Percentiles rank a stretch among this genome's conserved stretches.
Conservation (phyloP, 768 basidiomycete genomes). For the Podaxis pistillaris region DNA sequence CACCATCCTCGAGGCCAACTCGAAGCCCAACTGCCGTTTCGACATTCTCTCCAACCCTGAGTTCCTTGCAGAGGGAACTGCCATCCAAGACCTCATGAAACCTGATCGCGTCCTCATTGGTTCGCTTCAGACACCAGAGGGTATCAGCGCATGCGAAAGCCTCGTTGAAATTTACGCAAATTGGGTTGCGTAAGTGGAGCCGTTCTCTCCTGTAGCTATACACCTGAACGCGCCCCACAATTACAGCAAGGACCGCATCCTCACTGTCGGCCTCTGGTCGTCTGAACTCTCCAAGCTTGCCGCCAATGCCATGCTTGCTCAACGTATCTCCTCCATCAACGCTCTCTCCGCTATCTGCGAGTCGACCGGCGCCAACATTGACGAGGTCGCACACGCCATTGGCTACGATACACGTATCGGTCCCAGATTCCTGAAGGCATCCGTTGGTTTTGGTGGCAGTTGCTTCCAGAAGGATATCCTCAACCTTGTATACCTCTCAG, state of each 20-base stretch:
- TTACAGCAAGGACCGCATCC: conserved; percentile 66
- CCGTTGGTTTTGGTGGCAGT: conserved; percentile 95
- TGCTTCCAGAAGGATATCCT: conserved; percentile 99
- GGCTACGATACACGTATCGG: conserved; percentile 93
- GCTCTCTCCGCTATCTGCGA: conserved; percentile 98
- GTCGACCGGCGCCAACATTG: conserved; percentile 97
- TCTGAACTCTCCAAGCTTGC: conserved; percentile 98
- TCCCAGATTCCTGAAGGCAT: conserved; percentile 92
- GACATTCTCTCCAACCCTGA: conserved; percentile 99
- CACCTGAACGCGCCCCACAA: background rate
- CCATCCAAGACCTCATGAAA: conserved; percentile 80
- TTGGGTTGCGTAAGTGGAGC: conserved; percentile 84
- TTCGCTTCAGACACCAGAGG: conserved; percentile 87
- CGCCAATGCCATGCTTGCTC: conserved; percentile 99
- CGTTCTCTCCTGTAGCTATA: background rate
- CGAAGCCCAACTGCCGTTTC: conserved; percentile 85
- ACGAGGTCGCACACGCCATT: conserved; percentile 93
- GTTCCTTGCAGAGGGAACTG: conserved; percentile 98
- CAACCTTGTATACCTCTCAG: conserved; percentile 96
- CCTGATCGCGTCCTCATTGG: conserved; percentile 98
- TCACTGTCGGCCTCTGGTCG: conserved; percentile 97
- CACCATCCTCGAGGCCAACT: conserved; percentile 98
- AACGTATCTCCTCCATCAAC: conserved; percentile 98
- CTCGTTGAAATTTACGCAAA: conserved; percentile 86
- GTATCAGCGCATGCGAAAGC: conserved; percentile 74